These are phyloP conservation scores for Blastobotrys raffinosifermentans DNA, from an alignment of 1,139 yeast genomes.

Conservation along the genomic window DNA sequence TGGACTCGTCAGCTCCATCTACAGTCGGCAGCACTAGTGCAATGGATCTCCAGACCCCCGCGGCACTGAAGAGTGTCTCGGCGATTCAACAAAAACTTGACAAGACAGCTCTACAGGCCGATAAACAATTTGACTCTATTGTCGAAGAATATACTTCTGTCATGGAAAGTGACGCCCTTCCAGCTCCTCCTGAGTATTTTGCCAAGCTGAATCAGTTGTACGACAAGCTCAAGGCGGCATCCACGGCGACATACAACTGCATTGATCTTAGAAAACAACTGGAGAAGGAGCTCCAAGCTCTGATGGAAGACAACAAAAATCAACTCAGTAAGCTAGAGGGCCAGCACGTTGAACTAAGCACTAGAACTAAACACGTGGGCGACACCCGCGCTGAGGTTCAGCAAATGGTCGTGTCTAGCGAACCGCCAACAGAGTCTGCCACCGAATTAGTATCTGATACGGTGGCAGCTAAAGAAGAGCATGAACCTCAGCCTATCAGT, in stretches of 20 bases:
- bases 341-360: constrained; percentile 40
- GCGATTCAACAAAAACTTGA: constrained; percentile 5
- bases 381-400: constrained; percentile 44
- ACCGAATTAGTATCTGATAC: constrained; percentile 22
- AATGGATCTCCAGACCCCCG: constrained; percentile 7
- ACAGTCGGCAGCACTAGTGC: constrained; percentile 2
- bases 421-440: not conserved
- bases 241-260: constrained; percentile 32
- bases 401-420: constrained; percentile 34
- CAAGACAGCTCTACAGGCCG: constrained; percentile 4
- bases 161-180: constrained; percentile 42
- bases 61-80: constrained; percentile 6
- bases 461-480: constrained; percentile 18
- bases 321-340: constrained; percentile 43
- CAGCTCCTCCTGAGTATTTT: constrained; percentile 47
- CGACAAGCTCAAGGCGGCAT: constrained; percentile 10
- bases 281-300: constrained; percentile 39
- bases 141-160: constrained; percentile 17
- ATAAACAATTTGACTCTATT: constrained; percentile 12
- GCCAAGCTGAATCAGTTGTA: constrained; percentile 34
- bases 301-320: constrained; percentile 40
- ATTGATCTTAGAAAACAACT: constrained; percentile 39
- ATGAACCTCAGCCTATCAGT: constrained; percentile 3
- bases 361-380: constrained; percentile 35
- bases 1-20: constrained; percentile 7